Base-by-base conservation (phyloP, 371 early-diverging fungal genomes). In the Coemansia sp. region DNA sequence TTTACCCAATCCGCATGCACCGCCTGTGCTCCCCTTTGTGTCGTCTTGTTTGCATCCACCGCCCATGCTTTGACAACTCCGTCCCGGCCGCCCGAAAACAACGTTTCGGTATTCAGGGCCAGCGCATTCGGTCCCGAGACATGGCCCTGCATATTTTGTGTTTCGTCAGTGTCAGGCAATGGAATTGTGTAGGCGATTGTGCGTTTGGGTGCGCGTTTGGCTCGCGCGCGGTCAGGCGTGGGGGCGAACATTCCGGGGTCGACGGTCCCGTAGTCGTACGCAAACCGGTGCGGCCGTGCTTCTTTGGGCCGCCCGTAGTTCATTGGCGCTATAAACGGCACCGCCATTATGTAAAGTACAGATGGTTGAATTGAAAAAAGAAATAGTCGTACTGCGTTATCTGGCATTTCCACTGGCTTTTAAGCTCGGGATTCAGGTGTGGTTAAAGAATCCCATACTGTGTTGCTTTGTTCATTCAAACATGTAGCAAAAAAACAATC, bases 1-100 rank as follows among this genome's bases (percentile, higher is more conserved):
- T 96, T 97, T 9, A 98, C 92, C 98, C 98, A 98, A 79, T 97
- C 97, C 6, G 90, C 88, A 71, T 98, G 98, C 69, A 91, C 88
- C 72, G 90, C 88, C 44, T 80, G 80, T 11, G 85, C 84, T 29
- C 75, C 73, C 15, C 65, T 67, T 70, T 82, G 71, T 29, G 64
- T 78, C 36, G 24, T 53, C 23, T 67, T 72, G 19, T 68, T 49
- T 11, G 53, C 21, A 41, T 17, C 41, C 40, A 93, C 80, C 68
- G 92, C 86, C 97, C 97, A 97, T 2, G 90, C 84, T 21, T 92
- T 90, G 26, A 95, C 88, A 29, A 89, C 83, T 64, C 94, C 92
- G 80, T 97, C 97, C 61, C 96, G 83, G 15, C 95, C 94, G 41
- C 89, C 97, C 15, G 94, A 89, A 78, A 93, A 94, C 24, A 97